These are phyloP conservation scores for Hippophae rhamnoides DNA, from an alignment of 306 rosid genomes.

Conservation along the genomic window DNA sequence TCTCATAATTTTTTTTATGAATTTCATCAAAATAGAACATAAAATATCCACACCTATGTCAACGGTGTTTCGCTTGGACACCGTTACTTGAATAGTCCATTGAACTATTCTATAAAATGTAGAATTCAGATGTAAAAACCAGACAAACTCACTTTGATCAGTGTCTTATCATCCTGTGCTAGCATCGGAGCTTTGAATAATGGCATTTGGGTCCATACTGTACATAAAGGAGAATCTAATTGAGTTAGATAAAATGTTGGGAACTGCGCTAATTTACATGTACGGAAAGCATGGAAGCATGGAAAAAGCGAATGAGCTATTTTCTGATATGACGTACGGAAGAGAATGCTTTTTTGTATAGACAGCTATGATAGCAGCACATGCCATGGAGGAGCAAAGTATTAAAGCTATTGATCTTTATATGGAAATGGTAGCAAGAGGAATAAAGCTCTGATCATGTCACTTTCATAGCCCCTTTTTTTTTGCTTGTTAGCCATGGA, in stretches of 20 bases:
- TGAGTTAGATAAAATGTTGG: conserved; percentile 17
- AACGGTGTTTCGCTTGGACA: too few relatives aligned
- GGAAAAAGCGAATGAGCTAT: conserved; percentile 14
- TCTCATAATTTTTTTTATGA: too few relatives aligned
- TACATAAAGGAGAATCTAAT: conserved; percentile 18
- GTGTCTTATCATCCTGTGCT: conserved; percentile 22
- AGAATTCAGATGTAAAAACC: conserved; percentile 13
- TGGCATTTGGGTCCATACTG: conserved; percentile 28
- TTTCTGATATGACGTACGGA: conserved; percentile 5
- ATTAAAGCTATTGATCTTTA: conserved; percentile 21
- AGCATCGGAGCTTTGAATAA: conserved; percentile 21
- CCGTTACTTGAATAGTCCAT: too few relatives aligned
- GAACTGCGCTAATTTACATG: conserved; percentile 29
- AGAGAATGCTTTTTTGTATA: conserved; percentile 16
- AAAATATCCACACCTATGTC: too few relatives aligned
- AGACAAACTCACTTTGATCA: conserved; percentile 21
- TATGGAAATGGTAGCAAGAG: conserved; percentile 22
- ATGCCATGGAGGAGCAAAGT: conserved; percentile 25
- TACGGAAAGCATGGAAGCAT: conserved; percentile 25
- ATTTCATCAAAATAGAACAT: too few relatives aligned
- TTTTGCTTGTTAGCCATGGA: conserved; percentile 26
- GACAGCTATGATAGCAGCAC: conserved; percentile 28
- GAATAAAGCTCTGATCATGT: conserved; percentile 17
- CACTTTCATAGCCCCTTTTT: conserved; percentile 22
- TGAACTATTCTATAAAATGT: conserved; percentile 18